Percentiles rank a stretch among this genome's conserved stretches.
phyloP scores from a whole-genome alignment of 2,329 filamentous ascomycete genomes.

The Cryphonectria carpinicola region DNA sequence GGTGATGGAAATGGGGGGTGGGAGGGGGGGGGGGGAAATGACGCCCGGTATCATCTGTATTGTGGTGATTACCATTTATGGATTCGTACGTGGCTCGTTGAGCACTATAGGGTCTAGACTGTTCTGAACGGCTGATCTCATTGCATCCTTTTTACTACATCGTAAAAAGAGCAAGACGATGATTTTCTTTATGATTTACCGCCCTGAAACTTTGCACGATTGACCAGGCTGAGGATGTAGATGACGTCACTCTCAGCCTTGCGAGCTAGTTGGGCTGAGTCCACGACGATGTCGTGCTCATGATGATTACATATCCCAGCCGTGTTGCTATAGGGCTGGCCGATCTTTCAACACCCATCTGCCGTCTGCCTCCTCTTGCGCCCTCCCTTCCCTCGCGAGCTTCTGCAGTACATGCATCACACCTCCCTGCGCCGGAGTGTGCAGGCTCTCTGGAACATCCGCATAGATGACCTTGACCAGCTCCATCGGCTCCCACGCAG shows the following conservation, averaged over 20 bases:
- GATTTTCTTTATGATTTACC: background rate
- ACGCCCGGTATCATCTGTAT: background rate
- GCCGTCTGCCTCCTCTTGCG: conserved; percentile 42
- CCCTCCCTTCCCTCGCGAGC: conserved; percentile 73
- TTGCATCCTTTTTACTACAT: background rate
- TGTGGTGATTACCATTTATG: background rate
- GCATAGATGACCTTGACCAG: conserved; percentile 88
- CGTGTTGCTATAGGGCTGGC: conserved; percentile 44
- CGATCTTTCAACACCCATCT: conserved; percentile 50
- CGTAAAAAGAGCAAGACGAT: background rate
- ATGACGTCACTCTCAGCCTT: conserved; percentile 25
- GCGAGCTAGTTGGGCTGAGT: background rate
- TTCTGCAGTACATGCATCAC: conserved; percentile 80
- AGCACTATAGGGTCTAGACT: background rate
- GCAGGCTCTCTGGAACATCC: conserved; percentile 75
- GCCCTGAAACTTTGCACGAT: background rate
- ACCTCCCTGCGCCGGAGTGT: conserved; percentile 75
- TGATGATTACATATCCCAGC: background rate
- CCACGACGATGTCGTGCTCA: background rate
- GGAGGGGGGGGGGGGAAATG: background rate
- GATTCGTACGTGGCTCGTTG: background rate
- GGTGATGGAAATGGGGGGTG: background rate
- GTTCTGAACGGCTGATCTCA: background rate
- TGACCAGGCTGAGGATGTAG: background rate
- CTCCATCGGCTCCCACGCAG: conserved; percentile 72